Evolutionary conservation across 495 filamentous ascomycete genomes (phyloP).

Genomic region (Aspergillus hancockii): DNA sequence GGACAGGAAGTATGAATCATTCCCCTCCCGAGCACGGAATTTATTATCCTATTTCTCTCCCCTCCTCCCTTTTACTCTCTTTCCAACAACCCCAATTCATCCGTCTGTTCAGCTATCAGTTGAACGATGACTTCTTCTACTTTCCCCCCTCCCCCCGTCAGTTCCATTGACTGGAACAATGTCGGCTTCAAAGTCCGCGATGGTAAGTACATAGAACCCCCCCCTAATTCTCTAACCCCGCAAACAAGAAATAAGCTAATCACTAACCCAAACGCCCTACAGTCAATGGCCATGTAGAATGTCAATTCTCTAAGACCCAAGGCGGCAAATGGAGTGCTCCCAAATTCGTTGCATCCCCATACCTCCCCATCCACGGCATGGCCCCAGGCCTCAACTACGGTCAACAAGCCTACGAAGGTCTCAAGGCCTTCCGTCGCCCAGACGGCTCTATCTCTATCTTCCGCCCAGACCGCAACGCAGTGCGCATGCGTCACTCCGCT

Average conservation of each 20-base stretch:
- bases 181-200: constrained; percentile 90
- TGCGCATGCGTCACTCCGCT: constrained; percentile 76
- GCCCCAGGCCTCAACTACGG: constrained; percentile 89
- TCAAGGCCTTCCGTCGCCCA: constrained; percentile 82
- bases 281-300: constrained; percentile 38
- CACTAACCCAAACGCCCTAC: not conserved
- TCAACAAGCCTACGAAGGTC: constrained; percentile 89
- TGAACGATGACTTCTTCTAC: constrained; percentile 5
- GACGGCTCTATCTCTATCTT: constrained; percentile 69
- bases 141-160: constrained; percentile 82
- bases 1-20: not conserved
- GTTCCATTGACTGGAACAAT: constrained; percentile 73
- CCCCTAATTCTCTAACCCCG: not conserved
- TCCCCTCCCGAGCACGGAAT: not conserved
- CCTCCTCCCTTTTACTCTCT: not conserved
- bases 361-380: constrained; percentile 84
- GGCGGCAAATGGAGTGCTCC: constrained; percentile 67
- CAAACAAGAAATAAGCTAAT: constrained; percentile 1
- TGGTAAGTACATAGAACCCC: constrained; percentile 53
- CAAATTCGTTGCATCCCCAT: constrained; percentile 72
- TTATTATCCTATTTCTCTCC: not conserved
- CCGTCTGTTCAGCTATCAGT: not conserved
- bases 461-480: constrained; percentile 77
- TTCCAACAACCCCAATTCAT: not conserved
- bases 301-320: constrained; percentile 32